Evolutionary conservation across 2,329 filamentous ascomycete species (phyloP).

Genomic region (Fusarium sp.): DNA sequence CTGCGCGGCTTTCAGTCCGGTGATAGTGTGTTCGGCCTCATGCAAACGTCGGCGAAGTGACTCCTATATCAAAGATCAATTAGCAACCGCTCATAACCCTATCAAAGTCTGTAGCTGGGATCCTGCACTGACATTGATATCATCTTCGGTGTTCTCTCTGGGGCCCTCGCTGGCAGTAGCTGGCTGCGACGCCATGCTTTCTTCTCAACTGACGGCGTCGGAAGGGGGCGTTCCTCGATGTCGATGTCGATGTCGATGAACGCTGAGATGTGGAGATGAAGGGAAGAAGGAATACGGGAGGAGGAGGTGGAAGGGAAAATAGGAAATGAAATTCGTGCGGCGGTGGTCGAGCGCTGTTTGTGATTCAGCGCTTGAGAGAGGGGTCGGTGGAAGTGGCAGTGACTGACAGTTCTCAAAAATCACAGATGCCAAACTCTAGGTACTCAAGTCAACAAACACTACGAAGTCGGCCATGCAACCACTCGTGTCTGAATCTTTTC

Average conservation of each 20-base stretch:
- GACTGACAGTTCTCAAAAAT: not conserved
- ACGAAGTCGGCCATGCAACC: rapidly evolving
- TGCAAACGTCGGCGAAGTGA: not conserved
- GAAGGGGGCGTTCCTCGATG: not conserved
- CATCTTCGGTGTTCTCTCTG: not conserved
- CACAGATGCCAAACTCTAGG: not conserved
- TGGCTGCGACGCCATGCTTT: not conserved
- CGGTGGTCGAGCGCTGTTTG: rapidly evolving
- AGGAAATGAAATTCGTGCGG: rapidly evolving
- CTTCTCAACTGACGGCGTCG: not conserved
- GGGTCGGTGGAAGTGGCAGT: not conserved
- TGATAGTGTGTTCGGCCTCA: not conserved
- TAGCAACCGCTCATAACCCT: no score
- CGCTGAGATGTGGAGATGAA: not conserved
- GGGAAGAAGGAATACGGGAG: not conserved
- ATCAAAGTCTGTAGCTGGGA: no score
- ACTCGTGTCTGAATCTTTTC: rapidly evolving
- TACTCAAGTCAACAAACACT: no score
- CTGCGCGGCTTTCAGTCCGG: not conserved
- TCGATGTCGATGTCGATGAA: no score
- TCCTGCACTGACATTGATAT: not conserved
- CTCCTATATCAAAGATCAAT: no score
- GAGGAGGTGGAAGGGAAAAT: no score
- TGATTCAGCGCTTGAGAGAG: not conserved
- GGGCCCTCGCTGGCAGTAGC: not conserved